A percentile compares a stretch with the other conserved stretches of the same genome.
These are phyloP conservation scores for Wickerhamomyces alni DNA, from an alignment of 805 yeast species.

Conservation along the genomic window DNA sequence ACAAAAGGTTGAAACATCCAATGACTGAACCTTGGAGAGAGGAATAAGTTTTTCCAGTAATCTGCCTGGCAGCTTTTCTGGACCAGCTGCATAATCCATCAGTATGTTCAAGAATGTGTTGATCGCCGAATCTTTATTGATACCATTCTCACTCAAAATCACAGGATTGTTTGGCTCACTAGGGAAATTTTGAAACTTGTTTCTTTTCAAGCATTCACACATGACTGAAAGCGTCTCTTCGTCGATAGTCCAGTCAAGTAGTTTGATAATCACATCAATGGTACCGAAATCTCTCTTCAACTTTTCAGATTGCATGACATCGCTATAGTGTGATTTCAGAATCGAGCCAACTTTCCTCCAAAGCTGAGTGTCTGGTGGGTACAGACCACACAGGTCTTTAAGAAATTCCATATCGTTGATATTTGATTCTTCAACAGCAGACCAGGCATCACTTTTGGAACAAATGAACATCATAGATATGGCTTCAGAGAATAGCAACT, in stretches of 20 bases:
- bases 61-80: slow-evolving; percentile 6
- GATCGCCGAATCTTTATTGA: slow-evolving; percentile 9
- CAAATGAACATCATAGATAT: slow-evolving; percentile 11
- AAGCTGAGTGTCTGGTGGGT: slow-evolving; percentile 1
- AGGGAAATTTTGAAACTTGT: slow-evolving; percentile 15
- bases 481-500: slow-evolving; percentile 13
- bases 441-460: slow-evolving; percentile 10
- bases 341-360: slow-evolving; percentile 9
- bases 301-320: background rate
- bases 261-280: slow-evolving; percentile 5
- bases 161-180: slow-evolving; percentile 9
- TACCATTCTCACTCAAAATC: slow-evolving; percentile 4
- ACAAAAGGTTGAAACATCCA: slow-evolving; percentile 11
- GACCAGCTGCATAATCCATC: slow-evolving; percentile 2
- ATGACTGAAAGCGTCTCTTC: slow-evolving; percentile 9
- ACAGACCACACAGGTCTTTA: slow-evolving; percentile 7
- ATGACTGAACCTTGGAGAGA: slow-evolving; percentile 9
- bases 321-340: background rate
- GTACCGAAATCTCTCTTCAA: slow-evolving; percentile 7
- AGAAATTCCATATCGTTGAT: slow-evolving; percentile 12
- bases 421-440: slow-evolving; percentile 2
- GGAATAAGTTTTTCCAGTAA: slow-evolving; percentile 19
- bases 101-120: slow-evolving; percentile 17
- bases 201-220: slow-evolving; percentile 17
- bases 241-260: slow-evolving; percentile 10